Conservation (phyloP, 495 filamentous ascomycete genomes). For the Neurospora sp. region DNA sequence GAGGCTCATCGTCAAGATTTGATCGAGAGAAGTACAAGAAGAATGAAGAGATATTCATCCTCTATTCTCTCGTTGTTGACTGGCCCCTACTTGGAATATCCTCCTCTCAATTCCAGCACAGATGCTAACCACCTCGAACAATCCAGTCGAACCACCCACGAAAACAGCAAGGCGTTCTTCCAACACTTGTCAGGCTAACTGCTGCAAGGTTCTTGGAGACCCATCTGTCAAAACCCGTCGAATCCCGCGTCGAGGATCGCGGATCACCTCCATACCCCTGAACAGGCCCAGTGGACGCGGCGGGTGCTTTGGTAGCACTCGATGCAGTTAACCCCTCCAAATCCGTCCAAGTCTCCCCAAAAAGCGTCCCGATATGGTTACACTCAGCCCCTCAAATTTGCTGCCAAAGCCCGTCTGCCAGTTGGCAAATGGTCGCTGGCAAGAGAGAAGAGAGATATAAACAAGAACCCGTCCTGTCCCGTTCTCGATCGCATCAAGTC, state of each 20-base stretch:
- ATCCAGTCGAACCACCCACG: background rate
- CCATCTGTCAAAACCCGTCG: background rate
- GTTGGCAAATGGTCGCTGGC: background rate
- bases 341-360: background rate
- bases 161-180: background rate
- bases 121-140: background rate
- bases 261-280: background rate
- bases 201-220: background rate
- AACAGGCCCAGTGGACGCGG: background rate
- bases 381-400: background rate
- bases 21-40: background rate
- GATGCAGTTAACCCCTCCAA: background rate
- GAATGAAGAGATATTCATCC: background rate
- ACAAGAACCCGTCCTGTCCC: background rate
- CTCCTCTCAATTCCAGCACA: background rate
- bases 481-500: background rate
- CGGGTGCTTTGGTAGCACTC: background rate
- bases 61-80: background rate
- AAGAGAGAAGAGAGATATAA: background rate
- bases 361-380: background rate
- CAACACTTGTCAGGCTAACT: background rate
- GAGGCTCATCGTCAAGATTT: background rate
- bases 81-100: background rate
- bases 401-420: background rate
- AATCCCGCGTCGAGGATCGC: background rate